Evolutionary conservation across 2,329 filamentous ascomycete genomes (phyloP).

Genomic region (Colletotrichum sp.): DNA sequence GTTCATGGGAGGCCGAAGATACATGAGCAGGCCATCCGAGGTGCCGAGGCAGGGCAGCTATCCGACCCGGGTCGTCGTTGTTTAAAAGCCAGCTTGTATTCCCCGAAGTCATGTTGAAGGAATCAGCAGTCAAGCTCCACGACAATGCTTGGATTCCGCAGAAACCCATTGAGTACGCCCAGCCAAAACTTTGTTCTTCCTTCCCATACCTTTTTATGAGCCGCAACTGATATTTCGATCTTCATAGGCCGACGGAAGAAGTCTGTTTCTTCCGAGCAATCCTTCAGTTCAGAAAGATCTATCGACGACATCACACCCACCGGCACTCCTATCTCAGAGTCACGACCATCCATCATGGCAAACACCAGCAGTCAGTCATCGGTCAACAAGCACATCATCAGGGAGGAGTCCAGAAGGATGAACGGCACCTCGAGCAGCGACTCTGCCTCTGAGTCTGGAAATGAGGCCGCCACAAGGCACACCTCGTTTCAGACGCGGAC

Average conservation of each 20-base stretch:
- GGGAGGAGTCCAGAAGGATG: neutral
- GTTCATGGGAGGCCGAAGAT: neutral
- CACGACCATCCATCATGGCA: neutral
- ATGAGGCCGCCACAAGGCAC: neutral
- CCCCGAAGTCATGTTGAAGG: neutral
- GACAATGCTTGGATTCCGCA: slow-evolving; percentile 20
- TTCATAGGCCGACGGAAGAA: slow-evolving; percentile 4
- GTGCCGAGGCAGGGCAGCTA: neutral
- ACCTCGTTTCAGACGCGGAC: neutral
- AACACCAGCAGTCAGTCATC: neutral
- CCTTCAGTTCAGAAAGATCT: neutral
- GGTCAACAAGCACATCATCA: neutral
- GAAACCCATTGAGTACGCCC: slow-evolving; percentile 14
- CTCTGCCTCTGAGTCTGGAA: neutral
- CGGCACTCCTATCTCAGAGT: neutral
- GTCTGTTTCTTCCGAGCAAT: slow-evolving; percentile 11
- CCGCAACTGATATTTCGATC: neutral
- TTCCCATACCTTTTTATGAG: neutral
- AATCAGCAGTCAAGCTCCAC: neutral
- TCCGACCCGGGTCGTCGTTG: neutral
- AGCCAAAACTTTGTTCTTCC: neutral
- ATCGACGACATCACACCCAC: neutral
- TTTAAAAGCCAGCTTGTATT: neutral
- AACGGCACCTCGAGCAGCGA: neutral
- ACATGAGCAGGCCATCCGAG: neutral